Conservation (phyloP, 768 basidiomycete species). For the Leccinum disarticulatum region DNA sequence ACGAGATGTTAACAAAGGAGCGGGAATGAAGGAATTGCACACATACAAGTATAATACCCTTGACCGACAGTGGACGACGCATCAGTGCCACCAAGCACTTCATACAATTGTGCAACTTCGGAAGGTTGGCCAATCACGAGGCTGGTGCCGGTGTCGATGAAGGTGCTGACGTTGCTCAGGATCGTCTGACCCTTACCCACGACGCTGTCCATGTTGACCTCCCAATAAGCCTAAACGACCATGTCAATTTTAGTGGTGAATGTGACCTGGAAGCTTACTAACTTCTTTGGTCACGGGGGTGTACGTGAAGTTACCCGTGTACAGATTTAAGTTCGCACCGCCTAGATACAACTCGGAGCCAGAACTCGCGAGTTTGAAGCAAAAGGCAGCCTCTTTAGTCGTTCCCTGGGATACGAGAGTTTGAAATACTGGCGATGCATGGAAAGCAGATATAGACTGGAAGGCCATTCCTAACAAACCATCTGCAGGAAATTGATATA, state of each 20-base stretch:
- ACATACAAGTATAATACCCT: constrained; percentile 35
- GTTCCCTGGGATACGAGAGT: constrained; percentile 39
- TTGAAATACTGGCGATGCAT: constrained; percentile 38
- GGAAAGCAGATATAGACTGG: constrained; percentile 36
- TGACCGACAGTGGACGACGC: constrained; percentile 16
- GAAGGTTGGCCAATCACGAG: constrained; percentile 8
- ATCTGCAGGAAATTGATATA: constrained; percentile 16
- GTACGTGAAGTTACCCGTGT: constrained; percentile 45
- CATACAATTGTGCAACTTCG: constrained; percentile 22
- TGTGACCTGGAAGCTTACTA: background rate
- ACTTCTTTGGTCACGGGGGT: constrained; percentile 11
- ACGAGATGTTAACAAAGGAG: background rate
- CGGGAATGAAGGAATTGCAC: background rate
- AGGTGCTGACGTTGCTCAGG: constrained; percentile 3
- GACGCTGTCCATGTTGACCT: constrained; percentile 17
- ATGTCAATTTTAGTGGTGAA: background rate
- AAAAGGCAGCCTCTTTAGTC: constrained; percentile 37
- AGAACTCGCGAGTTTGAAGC: constrained; percentile 44
- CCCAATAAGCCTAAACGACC: constrained; percentile 16
- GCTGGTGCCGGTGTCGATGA: constrained; percentile 26
- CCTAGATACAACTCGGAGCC: constrained; percentile 53
- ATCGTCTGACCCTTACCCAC: background rate
- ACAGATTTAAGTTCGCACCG: constrained; percentile 44
- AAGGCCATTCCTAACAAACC: constrained; percentile 44
- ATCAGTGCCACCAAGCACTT: constrained; percentile 25